These are phyloP conservation scores for Echinosophora koreensis DNA, from an alignment of 306 rosid species.

Conservation along the genomic window DNA sequence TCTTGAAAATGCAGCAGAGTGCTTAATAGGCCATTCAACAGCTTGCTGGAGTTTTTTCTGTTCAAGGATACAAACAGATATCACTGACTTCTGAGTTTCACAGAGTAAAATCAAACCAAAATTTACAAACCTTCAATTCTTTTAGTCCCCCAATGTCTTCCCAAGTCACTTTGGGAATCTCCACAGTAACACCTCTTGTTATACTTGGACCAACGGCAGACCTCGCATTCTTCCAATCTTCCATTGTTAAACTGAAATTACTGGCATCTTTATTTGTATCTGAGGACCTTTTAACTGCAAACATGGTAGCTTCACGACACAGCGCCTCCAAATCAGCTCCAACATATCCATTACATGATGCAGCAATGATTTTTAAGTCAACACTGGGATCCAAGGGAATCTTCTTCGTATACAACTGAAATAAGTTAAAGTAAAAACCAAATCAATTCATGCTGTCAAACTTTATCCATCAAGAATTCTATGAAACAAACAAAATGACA, in stretches of 20 bases:
- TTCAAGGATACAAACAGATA: constrained; percentile 37
- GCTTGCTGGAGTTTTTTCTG: constrained; percentile 92
- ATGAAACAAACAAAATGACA: background rate
- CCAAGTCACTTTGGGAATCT: constrained; percentile 93
- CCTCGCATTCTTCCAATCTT: constrained; percentile 86
- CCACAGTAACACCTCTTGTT: constrained; percentile 88
- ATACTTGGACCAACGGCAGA: constrained; percentile 83
- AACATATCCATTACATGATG: constrained; percentile 90
- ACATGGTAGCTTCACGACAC: constrained; percentile 75
- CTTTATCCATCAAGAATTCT: constrained; percentile 35
- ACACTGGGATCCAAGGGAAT: constrained; percentile 62
- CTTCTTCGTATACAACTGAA: constrained; percentile 87
- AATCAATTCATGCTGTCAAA: constrained; percentile 14
- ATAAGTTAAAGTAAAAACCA: constrained; percentile 32
- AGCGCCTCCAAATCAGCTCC: constrained; percentile 96
- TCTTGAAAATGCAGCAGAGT: constrained; percentile 71
- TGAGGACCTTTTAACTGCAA: constrained; percentile 64
- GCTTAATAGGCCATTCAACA: constrained; percentile 93
- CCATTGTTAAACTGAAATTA: constrained; percentile 56
- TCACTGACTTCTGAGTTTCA: constrained; percentile 35
- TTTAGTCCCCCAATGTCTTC: constrained; percentile 90
- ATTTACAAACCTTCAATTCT: constrained; percentile 78
- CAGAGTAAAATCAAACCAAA: constrained; percentile 37
- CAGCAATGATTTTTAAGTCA: constrained; percentile 76
- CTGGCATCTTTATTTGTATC: constrained; percentile 56